These are phyloP conservation scores for Eutrema heterophyllum DNA, from an alignment of 345 rosid genomes.

Conservation along the genomic window DNA sequence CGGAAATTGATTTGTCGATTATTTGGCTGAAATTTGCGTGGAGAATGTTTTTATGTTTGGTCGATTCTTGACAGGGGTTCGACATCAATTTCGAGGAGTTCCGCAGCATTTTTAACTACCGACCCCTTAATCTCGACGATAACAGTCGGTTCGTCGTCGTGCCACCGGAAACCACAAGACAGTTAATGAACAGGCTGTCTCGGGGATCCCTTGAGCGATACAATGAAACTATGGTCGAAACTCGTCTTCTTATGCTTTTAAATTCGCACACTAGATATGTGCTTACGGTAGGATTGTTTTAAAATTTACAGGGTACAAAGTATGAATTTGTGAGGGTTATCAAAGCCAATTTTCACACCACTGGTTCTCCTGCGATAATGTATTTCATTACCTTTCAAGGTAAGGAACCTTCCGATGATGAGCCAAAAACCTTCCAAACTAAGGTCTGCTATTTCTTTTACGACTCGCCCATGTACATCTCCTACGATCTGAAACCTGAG, in stretches of 20 bases:
- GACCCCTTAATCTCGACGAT: too few species aligned
- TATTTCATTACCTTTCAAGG: slow-evolving; percentile 5
- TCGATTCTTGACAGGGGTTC: too few species aligned
- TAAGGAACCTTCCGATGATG: not conserved
- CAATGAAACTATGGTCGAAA: not conserved
- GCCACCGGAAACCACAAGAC: not conserved
- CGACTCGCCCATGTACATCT: not conserved
- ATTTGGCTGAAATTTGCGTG: too few species aligned
- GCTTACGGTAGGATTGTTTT: not conserved
- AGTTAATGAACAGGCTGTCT: not conserved
- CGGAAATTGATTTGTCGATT: too few species aligned
- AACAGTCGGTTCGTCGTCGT: too few species aligned
- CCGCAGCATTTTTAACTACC: too few species aligned
- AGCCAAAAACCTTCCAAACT: not conserved
- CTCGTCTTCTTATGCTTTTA: not conserved
- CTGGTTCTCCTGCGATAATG: not conserved
- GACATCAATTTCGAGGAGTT: too few species aligned
- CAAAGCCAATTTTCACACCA: not conserved
- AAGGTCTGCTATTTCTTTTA: not conserved
- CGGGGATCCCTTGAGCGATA: not conserved
- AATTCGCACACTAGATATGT: too few species aligned
- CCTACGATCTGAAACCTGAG: not conserved
- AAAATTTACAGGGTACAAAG: not conserved
- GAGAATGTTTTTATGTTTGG: too few species aligned
- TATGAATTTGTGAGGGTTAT: not conserved